Conservation (phyloP, 306 rosid species). For the Calophaca sinica region DNA sequence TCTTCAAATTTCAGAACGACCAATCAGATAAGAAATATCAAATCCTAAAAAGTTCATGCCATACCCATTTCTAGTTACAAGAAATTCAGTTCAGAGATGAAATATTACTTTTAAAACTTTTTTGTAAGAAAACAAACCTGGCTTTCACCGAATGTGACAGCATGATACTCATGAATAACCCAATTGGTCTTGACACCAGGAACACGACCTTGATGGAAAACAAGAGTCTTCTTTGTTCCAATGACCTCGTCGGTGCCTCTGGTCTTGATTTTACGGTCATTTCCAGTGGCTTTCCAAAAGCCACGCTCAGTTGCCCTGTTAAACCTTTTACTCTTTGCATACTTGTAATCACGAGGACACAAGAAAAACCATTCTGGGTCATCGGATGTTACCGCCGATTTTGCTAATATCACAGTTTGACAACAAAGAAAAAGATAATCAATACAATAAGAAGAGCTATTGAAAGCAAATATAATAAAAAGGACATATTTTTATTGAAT, state of each 20-base stretch:
- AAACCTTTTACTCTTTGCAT: constrained; percentile 36
- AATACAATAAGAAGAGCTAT: too few relatives aligned
- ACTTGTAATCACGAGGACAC: constrained; percentile 49
- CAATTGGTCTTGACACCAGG: constrained; percentile 54
- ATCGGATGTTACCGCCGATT: constrained; percentile 46
- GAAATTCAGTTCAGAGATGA: too few relatives aligned
- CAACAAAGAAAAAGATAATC: too few relatives aligned
- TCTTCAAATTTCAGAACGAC: constrained; percentile 1
- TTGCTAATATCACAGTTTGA: constrained; percentile 28
- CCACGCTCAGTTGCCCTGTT: constrained; percentile 63
- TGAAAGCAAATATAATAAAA: too few relatives aligned
- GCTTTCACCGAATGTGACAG: not conserved
- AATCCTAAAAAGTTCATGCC: not conserved
- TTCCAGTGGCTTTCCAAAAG: constrained; percentile 76
- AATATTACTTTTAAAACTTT: too few relatives aligned
- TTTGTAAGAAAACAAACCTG: constrained; percentile 49
- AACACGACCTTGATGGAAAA: constrained; percentile 55
- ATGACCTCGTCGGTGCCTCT: constrained; percentile 42
- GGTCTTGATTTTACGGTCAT: constrained; percentile 46
- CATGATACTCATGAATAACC: constrained; percentile 78
- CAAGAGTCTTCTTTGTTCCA: constrained; percentile 72
- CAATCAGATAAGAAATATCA: not conserved
- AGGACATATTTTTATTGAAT: too few relatives aligned
- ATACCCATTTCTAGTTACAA: not conserved
- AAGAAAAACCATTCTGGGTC: constrained; percentile 75